These are phyloP conservation scores for Corchorus capsularis DNA, from an alignment of 345 rosid species.

Conservation along the genomic window DNA sequence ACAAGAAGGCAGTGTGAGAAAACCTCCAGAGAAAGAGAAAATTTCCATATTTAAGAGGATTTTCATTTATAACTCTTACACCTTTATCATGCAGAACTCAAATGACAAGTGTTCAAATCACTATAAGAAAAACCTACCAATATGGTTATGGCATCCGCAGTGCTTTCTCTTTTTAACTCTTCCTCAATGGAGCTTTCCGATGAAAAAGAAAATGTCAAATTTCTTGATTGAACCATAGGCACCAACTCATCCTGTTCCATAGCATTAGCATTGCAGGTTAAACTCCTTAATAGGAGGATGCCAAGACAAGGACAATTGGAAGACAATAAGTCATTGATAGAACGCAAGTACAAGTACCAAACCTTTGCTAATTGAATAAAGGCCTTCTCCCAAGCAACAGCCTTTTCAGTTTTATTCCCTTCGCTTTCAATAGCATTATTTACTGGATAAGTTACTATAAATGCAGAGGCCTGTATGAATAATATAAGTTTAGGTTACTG, in stretches of 20 bases:
- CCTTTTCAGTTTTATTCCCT: constrained; percentile 69
- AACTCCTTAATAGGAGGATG: background rate
- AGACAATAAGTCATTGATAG: constrained; percentile 9
- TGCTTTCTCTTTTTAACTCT: constrained; percentile 94
- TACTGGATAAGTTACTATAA: constrained; percentile 89
- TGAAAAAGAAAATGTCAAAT: constrained; percentile 83
- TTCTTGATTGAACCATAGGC: constrained; percentile 73
- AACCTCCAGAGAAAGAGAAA: background rate
- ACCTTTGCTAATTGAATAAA: constrained; percentile 90
- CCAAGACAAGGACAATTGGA: constrained; percentile 4
- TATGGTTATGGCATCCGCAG: constrained; percentile 93
- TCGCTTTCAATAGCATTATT: constrained; percentile 69
- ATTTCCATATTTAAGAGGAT: background rate
- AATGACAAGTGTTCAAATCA: background rate
- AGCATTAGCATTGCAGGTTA: constrained; percentile 12
- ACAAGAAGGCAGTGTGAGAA: constrained; percentile 4
- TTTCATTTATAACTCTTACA: background rate
- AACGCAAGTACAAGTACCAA: constrained; percentile 21
- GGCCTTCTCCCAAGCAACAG: constrained; percentile 96
- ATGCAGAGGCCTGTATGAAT: constrained; percentile 87
- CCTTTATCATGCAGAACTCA: background rate
- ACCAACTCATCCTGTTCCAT: constrained; percentile 74
- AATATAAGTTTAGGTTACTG: constrained; percentile 28
- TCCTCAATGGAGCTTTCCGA: constrained; percentile 97
- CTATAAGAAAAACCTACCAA: constrained; percentile 42